phyloP scores from a whole-genome alignment of 768 basidiomycete genomes.

The Roridomyces roridus region DNA sequence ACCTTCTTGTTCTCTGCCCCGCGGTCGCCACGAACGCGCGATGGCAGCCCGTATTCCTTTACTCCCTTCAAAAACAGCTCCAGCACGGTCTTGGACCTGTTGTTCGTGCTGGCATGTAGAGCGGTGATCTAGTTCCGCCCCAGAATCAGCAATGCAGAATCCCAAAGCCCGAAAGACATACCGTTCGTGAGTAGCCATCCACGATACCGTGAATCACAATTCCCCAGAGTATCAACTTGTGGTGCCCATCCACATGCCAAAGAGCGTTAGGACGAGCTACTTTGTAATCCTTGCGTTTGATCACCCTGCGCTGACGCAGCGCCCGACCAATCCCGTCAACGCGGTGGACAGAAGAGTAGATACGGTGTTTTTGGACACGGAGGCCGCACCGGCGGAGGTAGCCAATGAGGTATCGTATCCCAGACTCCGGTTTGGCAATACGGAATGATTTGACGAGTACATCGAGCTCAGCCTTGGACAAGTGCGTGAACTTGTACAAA shows the following conservation, averaged over 20 bases:
- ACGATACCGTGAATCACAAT: conserved; percentile 35
- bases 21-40: conserved; percentile 28
- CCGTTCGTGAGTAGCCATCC: conserved; percentile 38
- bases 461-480: conserved; percentile 17
- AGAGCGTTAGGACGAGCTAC: conserved; percentile 27
- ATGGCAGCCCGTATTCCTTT: conserved; percentile 19
- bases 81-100: conserved; percentile 12
- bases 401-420: conserved; percentile 32
- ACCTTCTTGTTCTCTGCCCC: conserved; percentile 34
- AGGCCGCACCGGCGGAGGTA: conserved; percentile 27
- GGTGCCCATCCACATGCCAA: conserved; percentile 35
- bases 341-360: conserved; percentile 21
- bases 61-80: conserved; percentile 10
- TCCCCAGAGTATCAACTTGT: conserved; percentile 34
- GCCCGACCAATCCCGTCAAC: conserved; percentile 31
- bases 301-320: conserved; percentile 18
- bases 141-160: not conserved
- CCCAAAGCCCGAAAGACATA: conserved; percentile 12
- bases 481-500: not conserved
- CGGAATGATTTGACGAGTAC: conserved; percentile 19
- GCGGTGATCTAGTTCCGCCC: conserved; percentile 1
- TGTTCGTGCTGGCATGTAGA: conserved; percentile 23
- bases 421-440: conserved; percentile 27
- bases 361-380: conserved; percentile 23
- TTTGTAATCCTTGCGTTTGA: conserved; percentile 22